These are phyloP conservation scores for Geum urbanum DNA, from an alignment of 306 rosid species.

Conservation along the genomic window DNA sequence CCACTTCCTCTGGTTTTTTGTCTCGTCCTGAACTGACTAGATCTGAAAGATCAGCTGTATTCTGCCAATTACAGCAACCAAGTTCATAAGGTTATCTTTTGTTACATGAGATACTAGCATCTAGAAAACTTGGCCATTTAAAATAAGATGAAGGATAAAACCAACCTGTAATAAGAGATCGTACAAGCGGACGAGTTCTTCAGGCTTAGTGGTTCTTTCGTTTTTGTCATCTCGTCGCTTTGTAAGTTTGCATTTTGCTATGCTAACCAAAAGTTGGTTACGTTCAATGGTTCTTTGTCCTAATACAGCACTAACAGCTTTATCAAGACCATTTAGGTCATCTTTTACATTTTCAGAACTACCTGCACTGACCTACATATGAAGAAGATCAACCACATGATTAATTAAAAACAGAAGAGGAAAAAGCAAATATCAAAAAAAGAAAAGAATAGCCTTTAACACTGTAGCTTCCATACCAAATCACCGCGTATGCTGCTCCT, in stretches of 20 bases:
- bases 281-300: slow-evolving; percentile 96
- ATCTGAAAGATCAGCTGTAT: slow-evolving; percentile 88
- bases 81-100: slow-evolving; percentile 25
- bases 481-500: slow-evolving; percentile 90
- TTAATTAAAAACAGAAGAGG: not conserved
- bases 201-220: slow-evolving; percentile 96
- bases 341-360: slow-evolving; percentile 82
- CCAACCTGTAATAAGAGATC: slow-evolving; percentile 87
- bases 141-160: slow-evolving; percentile 6
- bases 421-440: not conserved
- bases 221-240: slow-evolving; percentile 79
- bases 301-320: slow-evolving; percentile 89
- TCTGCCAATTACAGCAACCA: slow-evolving; percentile 52
- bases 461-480: slow-evolving; percentile 52
- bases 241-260: slow-evolving; percentile 81
- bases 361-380: slow-evolving; percentile 72
- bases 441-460: not conserved
- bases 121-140: slow-evolving; percentile 2
- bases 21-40: slow-evolving; percentile 91
- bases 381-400: not conserved
- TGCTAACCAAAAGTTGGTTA: slow-evolving; percentile 75
- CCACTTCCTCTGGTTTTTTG: slow-evolving; percentile 65
- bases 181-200: slow-evolving; percentile 92
- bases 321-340: slow-evolving; percentile 92
- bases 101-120: slow-evolving; percentile 6